Base-by-base conservation (phyloP, 805 yeast species). In the Candida lessepsii region DNA sequence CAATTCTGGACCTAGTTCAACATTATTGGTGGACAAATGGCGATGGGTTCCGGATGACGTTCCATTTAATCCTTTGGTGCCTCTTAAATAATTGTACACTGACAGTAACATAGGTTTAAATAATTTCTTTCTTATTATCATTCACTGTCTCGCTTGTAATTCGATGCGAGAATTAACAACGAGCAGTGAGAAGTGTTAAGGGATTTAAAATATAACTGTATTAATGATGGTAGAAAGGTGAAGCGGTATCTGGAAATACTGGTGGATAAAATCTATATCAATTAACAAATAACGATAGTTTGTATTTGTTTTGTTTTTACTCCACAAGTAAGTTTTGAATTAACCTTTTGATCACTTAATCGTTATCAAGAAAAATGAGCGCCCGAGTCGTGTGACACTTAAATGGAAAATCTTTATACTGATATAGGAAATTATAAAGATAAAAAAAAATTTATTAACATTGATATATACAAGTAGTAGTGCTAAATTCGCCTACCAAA, bases 71-170 rank as follows among this genome's bases (percentile, higher is more conserved):
- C 27, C 35, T 7, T 32, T 5, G 15, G 20, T 39, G n/a, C 47
- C 41, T 35, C 54, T 56, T 20, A 58, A 37, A 42, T 59, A 58
- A 44, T 52, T 54, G 37, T 52, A 58, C 16, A 58, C 44, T 14
- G 60, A 53, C 55, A 50, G 56, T 25, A 60, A 45, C 61, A 60
- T 58, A 18, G 35, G 35, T 32, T 34, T 29, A 32, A 15, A 32
- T 14, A 19, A 40, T 13, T 37, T 19, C 19, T 17, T 35, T 18
- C 13, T 32, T 32, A 32, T 18, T 26, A 35, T 17, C 29, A 35
- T 35, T 25, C 30, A 35, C 38, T 26, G 38, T 26, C 30, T 32
- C 33, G 33, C 18, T 29, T 29, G 33, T 29, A 29, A 29, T 29
- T 29, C 33, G 33, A 29, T 29, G 33, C 33, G 33, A 29, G 33